Base-by-base conservation (phyloP, 2,329 filamentous ascomycete genomes). In the Paracoccidioides lutzii region DNA sequence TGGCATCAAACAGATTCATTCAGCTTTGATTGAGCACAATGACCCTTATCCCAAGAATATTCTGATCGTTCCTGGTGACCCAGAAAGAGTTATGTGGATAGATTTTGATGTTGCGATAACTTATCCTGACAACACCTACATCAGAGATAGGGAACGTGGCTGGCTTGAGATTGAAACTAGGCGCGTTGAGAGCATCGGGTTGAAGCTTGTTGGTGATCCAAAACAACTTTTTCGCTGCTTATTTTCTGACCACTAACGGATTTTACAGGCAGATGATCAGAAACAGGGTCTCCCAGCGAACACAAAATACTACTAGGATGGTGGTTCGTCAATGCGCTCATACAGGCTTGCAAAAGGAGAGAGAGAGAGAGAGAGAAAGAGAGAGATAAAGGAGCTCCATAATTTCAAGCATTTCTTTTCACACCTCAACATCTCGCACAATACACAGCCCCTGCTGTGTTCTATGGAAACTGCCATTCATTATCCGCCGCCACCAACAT, bases 1-100 rank as follows among this genome's bases (percentile, higher is more conserved):
- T 2, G 53, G 57, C 38, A 60, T 60, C n/a, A 33, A 55, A 48
- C 53, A 56, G 33, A 48, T 59, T 41, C 59, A 59, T 58, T 57
- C 35, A 32, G 59, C 55, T 53, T 44, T 59, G 30, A 37, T 60
- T 56, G 59, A 59, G 33, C 59, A 60, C 43, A 60, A 59, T 56
- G 59, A 59, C 37, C 46, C 54, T 43, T 59, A 60, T 55, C 59
- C 55, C 14, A 60, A 59, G 55, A 60, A 60, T 41, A 56, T 58
- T 22, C 7, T 58, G 49, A 59, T 60, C 41, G 45, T 60, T 32
- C 58, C 56, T 38, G 58, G 54, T 14, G 44, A 57, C 12, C 28
- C 54, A 4, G 56, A 53, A 44, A 53, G 53, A 37, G 53, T 58
- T 55, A 33, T 58, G 14, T 58, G 53, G 56, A 43, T 58, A 46